These are phyloP conservation scores for Camellia oleifera DNA, from an alignment of 179 eudicot species.

Conservation along the genomic window DNA sequence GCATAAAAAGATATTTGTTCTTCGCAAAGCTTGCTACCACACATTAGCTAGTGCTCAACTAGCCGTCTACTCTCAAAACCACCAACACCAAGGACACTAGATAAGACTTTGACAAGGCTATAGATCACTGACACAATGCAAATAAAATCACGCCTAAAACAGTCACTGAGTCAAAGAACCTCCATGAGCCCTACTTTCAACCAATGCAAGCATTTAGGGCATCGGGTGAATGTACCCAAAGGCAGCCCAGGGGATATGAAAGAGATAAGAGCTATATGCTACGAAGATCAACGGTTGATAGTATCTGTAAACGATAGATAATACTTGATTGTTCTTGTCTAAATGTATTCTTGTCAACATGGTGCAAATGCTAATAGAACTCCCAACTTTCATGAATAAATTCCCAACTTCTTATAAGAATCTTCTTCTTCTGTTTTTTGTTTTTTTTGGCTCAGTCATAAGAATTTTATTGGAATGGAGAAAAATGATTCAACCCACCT, in stretches of 20 bases:
- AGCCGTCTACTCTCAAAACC: background rate
- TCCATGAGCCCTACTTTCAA: background rate
- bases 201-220: background rate
- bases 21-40: background rate
- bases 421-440: background rate
- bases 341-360: background rate
- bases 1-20: background rate
- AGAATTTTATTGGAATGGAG: no score
- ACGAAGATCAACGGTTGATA: background rate
- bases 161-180: slow-evolving; percentile 2
- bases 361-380: background rate
- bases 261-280: background rate
- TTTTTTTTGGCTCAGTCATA: no score
- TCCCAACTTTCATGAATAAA: background rate
- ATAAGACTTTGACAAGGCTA: background rate
- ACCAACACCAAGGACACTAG: background rate
- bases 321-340: background rate
- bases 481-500: no score
- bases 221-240: background rate
- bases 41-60: background rate
- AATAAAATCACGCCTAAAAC: background rate
- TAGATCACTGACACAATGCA: background rate
- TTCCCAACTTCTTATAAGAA: background rate
- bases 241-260: background rate
- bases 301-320: background rate